Evolutionary conservation across 2,329 filamentous ascomycete species (phyloP), one percentile per base, ranked within the genome.

Genomic region (Fusarium sp.): DNA sequence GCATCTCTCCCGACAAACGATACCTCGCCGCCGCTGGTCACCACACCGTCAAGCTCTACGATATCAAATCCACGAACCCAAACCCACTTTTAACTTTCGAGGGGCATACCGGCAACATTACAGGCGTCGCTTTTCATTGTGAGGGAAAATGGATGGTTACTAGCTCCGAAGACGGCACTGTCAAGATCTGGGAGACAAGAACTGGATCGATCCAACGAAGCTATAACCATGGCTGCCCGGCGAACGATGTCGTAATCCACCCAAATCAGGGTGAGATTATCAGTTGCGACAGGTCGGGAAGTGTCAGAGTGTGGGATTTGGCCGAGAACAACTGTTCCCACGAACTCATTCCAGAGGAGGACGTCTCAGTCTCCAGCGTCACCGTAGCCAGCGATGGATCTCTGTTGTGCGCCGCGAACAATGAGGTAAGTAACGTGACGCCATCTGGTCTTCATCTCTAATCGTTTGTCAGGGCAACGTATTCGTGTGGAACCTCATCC

Each of bases 61-160:
- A 99, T 78, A 97, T 98, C 84, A 97, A 97, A 78, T 97, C 94
- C 18, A 95, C 93, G n/a, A 98, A 98, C 76, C 94, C 96, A 4
- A 96, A 95, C 72, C 92, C 96, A 2, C 87, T 98, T 25, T 89
- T 98, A 76, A 94, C 92, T 21, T 98, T 99, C 76, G 95, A 98
- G 78, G 96, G 96, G 43, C 96, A 99, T 82, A 96, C 93, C 14
- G 93, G 91, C 72, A 99, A 99, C 77, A 91, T 99, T 78, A 99
- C 96, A 1, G 96, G 96, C 45, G 93, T 99, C 48, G 94, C 94
- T 13, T 99, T 99, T 79, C 96, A 99, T 80, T 98, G 95, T 79
- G 96, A 99, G 81, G 94, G 95, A 13, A 99, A 99, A 83, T 99
- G 96, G 96, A 98, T 99, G 93, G 96, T 98, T 20, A 99, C 96